phyloP scores from a whole-genome alignment of 208 protist species.

The Crithidia thermophila region DNA sequence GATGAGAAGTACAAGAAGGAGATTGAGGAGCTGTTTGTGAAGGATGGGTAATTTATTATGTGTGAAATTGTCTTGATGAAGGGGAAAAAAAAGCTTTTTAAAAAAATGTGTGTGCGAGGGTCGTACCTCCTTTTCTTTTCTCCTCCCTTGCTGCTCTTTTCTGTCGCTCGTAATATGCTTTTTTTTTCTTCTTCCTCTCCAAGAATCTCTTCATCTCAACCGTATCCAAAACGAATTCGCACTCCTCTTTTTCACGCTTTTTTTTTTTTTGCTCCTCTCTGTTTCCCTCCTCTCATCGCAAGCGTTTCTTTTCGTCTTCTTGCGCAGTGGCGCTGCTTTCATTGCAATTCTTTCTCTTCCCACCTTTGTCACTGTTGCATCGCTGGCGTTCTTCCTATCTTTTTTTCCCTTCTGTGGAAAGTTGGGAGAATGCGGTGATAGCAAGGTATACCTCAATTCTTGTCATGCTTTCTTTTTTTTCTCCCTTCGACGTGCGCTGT shows the following conservation, averaged over 20 bases:
- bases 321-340: not conserved
- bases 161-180: too few relatives aligned
- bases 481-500: too few relatives aligned
- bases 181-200: too few relatives aligned
- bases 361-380: not conserved
- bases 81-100: not conserved
- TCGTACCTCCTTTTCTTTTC: too few relatives aligned
- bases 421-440: not conserved
- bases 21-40: conserved; percentile 67
- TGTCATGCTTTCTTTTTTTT: conserved; percentile 13
- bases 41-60: conserved; percentile 35
- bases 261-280: too few relatives aligned
- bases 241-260: too few relatives aligned
- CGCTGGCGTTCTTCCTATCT: not conserved
- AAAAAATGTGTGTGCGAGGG: not conserved
- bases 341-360: conserved; percentile 3
- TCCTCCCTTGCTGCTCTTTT: too few relatives aligned
- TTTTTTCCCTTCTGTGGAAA: conserved; percentile 13
- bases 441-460: not conserved
- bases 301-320: too few relatives aligned
- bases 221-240: too few relatives aligned
- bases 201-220: too few relatives aligned
- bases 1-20: conserved; percentile 62
- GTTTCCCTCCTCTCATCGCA: too few relatives aligned
- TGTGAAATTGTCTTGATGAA: not conserved